Evolutionary conservation across 1,139 yeast genomes (phyloP), one percentile per base, ranked within the genome.

Genomic region (Candida pseudoviswanathii): DNA sequence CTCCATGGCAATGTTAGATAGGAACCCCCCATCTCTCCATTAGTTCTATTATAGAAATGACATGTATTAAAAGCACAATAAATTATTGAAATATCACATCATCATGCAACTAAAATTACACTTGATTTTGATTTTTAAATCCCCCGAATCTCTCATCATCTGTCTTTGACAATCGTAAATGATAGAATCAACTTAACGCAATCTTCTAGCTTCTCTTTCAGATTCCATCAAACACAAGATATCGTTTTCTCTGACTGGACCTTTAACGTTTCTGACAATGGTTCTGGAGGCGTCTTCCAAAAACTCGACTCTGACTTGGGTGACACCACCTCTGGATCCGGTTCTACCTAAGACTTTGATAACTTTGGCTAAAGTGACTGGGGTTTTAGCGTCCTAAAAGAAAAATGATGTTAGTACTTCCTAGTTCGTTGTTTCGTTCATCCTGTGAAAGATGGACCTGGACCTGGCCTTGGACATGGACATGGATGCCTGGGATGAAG

Each of bases 281-380:
- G 97, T 89, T 86, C 98, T 91, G 78, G 96, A 82, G 70, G 96
- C 82, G 77, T 94, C 98, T 78, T 92, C 98, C 78, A 94, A 85
- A 88, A 94, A 94, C 81, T 94, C 98, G 71, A 94, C 98, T 82
- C 99, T 92, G 78, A 94, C 98, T 82, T 94, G 99, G 80, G 98
- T 94, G 81, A 94, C 99, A 87, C 97, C 98, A 87, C 99, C 99
- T 85, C 98, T 92, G 76, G 97, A 92, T 76, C 97, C 98, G 86
- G 98, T 92, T 84, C 98, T 91, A 78, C 98, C 98, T 80, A 94
- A 86, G 79, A 94, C 98, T 85, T 94, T 94, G 82, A 89, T 91
- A 76, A 94, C 98, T 85, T 91, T 92, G 78, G 98, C 99, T 81
- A 94, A 89, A 82, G 96, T 94, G 73, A 92, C 97, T 78, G 96